Conservation (phyloP, 441 rosid genomes). For the Erodium texanum region DNA sequence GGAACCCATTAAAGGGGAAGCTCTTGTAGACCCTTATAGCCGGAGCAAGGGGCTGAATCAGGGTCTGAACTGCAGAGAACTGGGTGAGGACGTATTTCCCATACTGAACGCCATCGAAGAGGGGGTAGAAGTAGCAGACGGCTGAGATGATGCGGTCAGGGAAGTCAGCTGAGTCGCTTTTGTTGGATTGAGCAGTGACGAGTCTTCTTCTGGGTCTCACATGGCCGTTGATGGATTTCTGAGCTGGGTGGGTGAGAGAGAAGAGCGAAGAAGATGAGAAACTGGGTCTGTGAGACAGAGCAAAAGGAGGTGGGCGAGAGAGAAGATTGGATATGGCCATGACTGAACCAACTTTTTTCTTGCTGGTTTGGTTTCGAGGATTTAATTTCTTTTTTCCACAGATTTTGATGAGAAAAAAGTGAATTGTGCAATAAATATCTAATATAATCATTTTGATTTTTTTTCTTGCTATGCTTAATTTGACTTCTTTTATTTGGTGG, state of each 20-base stretch:
- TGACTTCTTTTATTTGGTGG: too few species aligned
- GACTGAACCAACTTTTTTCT: neutral
- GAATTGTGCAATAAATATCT: too few species aligned
- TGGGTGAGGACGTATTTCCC: constrained; percentile 43
- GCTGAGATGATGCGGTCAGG: constrained; percentile 23
- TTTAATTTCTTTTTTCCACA: too few species aligned
- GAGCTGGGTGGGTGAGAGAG: neutral
- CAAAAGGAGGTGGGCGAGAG: neutral
- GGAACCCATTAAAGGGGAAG: constrained; percentile 77
- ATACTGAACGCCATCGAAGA: constrained; percentile 24
- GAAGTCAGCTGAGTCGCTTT: constrained; percentile 15
- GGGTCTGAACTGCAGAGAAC: constrained; percentile 47
- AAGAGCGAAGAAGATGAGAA: neutral
- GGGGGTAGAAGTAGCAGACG: constrained; percentile 23
- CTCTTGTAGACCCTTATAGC: constrained; percentile 73
- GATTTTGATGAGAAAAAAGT: too few species aligned
- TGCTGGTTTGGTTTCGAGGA: too few species aligned
- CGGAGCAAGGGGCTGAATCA: constrained; percentile 69
- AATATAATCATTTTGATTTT: too few species aligned
- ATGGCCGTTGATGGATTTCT: neutral
- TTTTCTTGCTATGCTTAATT: too few species aligned
- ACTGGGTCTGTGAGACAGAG: neutral
- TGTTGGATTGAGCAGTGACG: constrained; percentile 14
- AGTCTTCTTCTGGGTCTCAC: neutral
- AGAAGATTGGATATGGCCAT: constrained; percentile 7